Evolutionary conservation across 2,329 filamentous ascomycete species (phyloP).

Genomic region (Coniochaeta sp.): DNA sequence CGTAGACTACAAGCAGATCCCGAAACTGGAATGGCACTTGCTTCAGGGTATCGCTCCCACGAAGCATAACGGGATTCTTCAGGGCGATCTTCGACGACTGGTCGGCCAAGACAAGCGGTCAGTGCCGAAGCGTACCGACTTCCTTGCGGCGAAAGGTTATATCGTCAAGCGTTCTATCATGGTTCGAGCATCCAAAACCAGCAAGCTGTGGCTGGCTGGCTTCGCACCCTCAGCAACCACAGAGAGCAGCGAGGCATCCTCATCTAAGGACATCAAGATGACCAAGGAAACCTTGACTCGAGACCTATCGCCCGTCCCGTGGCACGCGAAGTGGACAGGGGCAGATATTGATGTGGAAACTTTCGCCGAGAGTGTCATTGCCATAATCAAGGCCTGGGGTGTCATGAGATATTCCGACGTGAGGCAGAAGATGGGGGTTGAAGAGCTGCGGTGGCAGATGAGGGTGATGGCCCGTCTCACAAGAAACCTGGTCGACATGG

Average conservation of each 20-base stretch:
- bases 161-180: constrained; percentile 54
- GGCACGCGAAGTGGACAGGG: constrained; percentile 49
- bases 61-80: constrained; percentile 48
- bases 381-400: constrained; percentile 48
- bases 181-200: constrained; percentile 52
- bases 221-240: constrained; percentile 41
- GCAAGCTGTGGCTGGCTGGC: constrained; percentile 52
- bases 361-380: constrained; percentile 49
- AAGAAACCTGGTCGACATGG: constrained; percentile 48
- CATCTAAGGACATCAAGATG: constrained; percentile 20
- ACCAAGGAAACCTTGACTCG: constrained; percentile 21
- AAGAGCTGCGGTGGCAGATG: constrained; percentile 51
- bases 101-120: constrained; percentile 58
- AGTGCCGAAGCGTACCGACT: constrained; percentile 53
- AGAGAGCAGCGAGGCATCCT: constrained; percentile 17
- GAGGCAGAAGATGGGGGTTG: constrained; percentile 48
- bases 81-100: constrained; percentile 47
- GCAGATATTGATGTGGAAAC: constrained; percentile 51
- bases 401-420: constrained; percentile 52
- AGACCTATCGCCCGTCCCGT: constrained; percentile 47
- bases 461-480: constrained; percentile 51
- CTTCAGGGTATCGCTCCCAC: constrained; percentile 50
- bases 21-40: constrained; percentile 51
- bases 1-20: constrained; percentile 50
- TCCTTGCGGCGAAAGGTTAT: constrained; percentile 52